Evolutionary conservation across 495 filamentous ascomycete species (phyloP).

Genomic region (Choiromyces venosus): DNA sequence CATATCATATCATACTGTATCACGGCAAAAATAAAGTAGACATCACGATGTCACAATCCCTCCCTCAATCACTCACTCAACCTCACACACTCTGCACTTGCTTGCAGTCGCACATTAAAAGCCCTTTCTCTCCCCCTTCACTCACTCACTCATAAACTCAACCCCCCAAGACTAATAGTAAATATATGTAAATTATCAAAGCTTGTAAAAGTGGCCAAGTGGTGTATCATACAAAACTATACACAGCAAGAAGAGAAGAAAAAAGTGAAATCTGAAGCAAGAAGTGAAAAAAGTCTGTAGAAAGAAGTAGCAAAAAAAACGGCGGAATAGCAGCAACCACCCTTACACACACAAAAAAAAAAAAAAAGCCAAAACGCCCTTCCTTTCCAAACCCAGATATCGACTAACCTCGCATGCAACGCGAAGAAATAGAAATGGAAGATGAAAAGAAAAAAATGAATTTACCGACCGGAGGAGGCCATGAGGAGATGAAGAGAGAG

Average conservation of each 20-base stretch:
- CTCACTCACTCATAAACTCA: neutral
- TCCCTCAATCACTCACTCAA: too few species aligned
- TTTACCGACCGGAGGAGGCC: neutral
- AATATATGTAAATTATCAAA: neutral
- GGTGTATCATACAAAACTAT: conserved; percentile 3
- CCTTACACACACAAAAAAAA: neutral
- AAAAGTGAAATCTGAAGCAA: conserved; percentile 1
- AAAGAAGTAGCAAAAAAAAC: neutral
- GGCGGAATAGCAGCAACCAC: neutral
- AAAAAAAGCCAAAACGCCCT: neutral
- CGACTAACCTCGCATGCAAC: neutral
- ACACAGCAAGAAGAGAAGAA: neutral
- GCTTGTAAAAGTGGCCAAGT: neutral
- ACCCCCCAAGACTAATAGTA: neutral
- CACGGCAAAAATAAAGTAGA: too few species aligned
- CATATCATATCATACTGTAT: too few species aligned
- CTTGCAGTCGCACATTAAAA: neutral
- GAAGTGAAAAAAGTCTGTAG: neutral
- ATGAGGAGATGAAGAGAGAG: neutral
- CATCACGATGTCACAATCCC: neutral
- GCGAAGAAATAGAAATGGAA: neutral
- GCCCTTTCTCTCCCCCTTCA: neutral
- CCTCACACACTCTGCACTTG: neutral
- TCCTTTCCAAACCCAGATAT: neutral
- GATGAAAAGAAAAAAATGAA: neutral